Conservation (phyloP, 2,329 filamentous ascomycete species). For the Teratosphaeria zuluensis region DNA sequence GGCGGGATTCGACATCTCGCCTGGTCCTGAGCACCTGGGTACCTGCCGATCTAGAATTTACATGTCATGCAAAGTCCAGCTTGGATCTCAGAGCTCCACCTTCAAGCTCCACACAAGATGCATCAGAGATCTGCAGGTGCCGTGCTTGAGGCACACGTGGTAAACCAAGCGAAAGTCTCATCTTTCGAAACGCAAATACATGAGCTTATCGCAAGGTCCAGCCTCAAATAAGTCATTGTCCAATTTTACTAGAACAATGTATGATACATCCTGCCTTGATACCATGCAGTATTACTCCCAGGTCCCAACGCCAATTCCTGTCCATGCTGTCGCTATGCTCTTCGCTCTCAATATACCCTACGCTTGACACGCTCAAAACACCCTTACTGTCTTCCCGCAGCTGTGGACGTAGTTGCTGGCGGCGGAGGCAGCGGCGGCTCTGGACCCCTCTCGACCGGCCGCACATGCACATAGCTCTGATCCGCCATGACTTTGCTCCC, state of each 20-base stretch:
- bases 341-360: not conserved
- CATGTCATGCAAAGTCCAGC: no score
- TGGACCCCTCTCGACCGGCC: conserved; percentile 6
- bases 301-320: not conserved
- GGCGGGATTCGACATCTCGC: no score
- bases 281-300: not conserved
- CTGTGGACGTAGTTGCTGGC: conserved; percentile 5
- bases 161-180: not conserved
- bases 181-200: no score
- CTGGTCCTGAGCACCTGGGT: no score
- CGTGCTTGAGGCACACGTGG: not conserved
- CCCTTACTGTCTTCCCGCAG: conserved; percentile 1
- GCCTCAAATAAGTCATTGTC: not conserved
- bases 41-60: no score
- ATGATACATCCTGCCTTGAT: not conserved
- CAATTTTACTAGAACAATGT: not conserved
- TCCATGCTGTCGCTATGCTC: not conserved
- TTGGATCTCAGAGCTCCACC: no score
- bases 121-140: no score
- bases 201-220: not conserved
- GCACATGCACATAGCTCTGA: conserved; percentile 17
- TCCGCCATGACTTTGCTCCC: conserved; percentile 26
- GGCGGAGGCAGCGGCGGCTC: not conserved
- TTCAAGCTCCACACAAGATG: no score
- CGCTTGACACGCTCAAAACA: not conserved